Evolutionary conservation across 768 basidiomycete genomes (phyloP).

Genomic region (Leucocoprinus leucothites): DNA sequence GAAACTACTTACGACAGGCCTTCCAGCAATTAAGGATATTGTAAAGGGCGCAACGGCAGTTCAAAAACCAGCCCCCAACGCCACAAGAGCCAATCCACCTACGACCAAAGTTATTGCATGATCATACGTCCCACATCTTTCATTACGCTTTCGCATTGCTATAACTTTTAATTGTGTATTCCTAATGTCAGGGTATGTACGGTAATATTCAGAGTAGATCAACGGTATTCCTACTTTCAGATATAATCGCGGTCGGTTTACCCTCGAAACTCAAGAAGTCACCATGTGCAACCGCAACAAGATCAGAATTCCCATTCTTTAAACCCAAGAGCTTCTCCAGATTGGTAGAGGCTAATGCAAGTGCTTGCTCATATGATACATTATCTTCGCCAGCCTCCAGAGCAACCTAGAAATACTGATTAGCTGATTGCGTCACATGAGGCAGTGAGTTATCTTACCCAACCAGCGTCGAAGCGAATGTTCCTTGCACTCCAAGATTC

Average conservation of each 20-base stretch:
- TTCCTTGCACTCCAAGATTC: conserved; percentile 61
- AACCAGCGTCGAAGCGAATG: conserved; percentile 71
- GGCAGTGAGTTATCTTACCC: conserved; percentile 43
- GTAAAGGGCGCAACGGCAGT: conserved; percentile 31
- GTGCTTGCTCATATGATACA: conserved; percentile 29
- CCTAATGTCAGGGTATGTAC: conserved; percentile 6
- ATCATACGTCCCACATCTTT: neutral
- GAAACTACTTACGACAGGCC: conserved; percentile 63
- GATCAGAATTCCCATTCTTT: conserved; percentile 28
- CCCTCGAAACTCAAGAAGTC: conserved; percentile 36
- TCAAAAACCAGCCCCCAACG: neutral
- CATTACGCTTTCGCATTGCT: conserved; percentile 9
- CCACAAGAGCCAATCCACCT: neutral
- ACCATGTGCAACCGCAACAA: conserved; percentile 35
- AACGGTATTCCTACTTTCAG: conserved; percentile 9
- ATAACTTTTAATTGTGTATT: neutral
- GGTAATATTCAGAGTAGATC: conserved; percentile 12
- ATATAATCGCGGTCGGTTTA: conserved; percentile 39
- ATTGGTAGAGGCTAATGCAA: conserved; percentile 39
- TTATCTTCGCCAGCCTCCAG: conserved; percentile 25
- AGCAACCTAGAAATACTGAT: conserved; percentile 20
- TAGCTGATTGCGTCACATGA: neutral
- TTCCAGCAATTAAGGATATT: conserved; percentile 62
- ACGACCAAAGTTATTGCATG: conserved; percentile 1
- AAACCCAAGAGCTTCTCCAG: conserved; percentile 41